Percentiles rank a stretch among this genome's conserved stretches.
Conservation (phyloP, 805 yeast genomes). For the Nakazawaea wyomingensis region DNA sequence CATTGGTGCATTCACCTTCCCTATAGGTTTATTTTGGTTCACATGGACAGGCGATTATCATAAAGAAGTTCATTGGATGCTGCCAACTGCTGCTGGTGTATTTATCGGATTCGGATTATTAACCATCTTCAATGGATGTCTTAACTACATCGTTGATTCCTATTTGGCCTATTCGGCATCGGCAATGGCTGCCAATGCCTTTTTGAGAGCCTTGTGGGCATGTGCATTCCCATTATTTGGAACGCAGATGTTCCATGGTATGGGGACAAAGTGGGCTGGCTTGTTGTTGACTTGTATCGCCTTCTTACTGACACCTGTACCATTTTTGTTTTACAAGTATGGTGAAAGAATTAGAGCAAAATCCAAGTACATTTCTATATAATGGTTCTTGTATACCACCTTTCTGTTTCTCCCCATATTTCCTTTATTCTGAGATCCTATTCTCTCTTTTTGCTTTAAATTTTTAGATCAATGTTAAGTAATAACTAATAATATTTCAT, state of each 20-base stretch:
- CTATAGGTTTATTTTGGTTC: slow-evolving; percentile 80
- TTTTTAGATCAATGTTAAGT: no score
- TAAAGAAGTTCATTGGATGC: slow-evolving; percentile 70
- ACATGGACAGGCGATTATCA: slow-evolving; percentile 84
- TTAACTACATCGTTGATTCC: slow-evolving; percentile 69
- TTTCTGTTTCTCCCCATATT: background rate
- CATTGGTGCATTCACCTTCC: slow-evolving; percentile 63
- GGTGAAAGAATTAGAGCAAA: slow-evolving; percentile 51
- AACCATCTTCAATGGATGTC: slow-evolving; percentile 60
- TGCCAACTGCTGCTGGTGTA: slow-evolving; percentile 63
- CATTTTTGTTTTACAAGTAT: slow-evolving; percentile 55
- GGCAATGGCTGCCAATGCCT: slow-evolving; percentile 69
- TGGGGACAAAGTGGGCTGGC: slow-evolving; percentile 81
- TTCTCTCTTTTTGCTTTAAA: no score
- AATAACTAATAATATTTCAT: no score
- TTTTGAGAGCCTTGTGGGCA: slow-evolving; percentile 59
- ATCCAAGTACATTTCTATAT: slow-evolving; percentile 46
- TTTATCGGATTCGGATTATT: slow-evolving; percentile 66
- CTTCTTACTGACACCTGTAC: slow-evolving; percentile 56
- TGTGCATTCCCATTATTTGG: slow-evolving; percentile 72
- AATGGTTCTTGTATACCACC: background rate
- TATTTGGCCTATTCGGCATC: slow-evolving; percentile 73
- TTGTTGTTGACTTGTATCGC: slow-evolving; percentile 62
- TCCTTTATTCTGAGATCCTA: no score
- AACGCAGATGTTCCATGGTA: slow-evolving; percentile 57